These are phyloP conservation scores for Vanderwaltozyma polyspora DNA, from an alignment of 805 yeast species.

Conservation along the genomic window DNA sequence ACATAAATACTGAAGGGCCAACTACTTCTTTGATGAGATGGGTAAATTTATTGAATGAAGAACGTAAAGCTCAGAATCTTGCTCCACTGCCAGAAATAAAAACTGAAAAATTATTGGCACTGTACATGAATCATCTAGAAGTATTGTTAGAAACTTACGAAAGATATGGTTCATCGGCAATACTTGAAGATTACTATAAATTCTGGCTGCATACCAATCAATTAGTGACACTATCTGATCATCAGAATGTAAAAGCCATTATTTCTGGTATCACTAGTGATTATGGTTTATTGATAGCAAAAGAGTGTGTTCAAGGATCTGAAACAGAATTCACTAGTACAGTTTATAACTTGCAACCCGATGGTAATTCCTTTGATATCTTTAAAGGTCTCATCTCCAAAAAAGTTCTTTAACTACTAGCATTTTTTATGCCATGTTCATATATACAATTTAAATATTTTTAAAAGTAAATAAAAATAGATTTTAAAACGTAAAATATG, in stretches of 20 bases:
- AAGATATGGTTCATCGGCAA: conserved; percentile 53
- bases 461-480: too few relatives aligned
- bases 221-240: conserved; percentile 53
- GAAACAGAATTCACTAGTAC: conserved; percentile 40
- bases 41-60: conserved; percentile 47
- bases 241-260: conserved; percentile 42
- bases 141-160: conserved; percentile 48
- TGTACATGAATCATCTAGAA: conserved; percentile 54
- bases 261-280: conserved; percentile 76
- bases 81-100: conserved; percentile 35
- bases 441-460: too few relatives aligned
- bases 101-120: conserved; percentile 40
- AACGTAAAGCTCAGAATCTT: conserved; percentile 34
- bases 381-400: conserved; percentile 75
- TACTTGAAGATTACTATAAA: conserved; percentile 60
- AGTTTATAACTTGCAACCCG: conserved; percentile 74
- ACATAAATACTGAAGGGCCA: conserved; percentile 77
- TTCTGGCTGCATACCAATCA: conserved; percentile 82
- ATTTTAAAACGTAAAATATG: background rate
- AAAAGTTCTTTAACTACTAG: conserved; percentile 26
- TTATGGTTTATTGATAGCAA: conserved; percentile 73
- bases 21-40: conserved; percentile 78
- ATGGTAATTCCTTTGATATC: conserved; percentile 95
- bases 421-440: background rate
- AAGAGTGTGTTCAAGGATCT: conserved; percentile 40